Base-by-base conservation (phyloP, 495 filamentous ascomycete genomes). In the Gamarada debralockiae region DNA sequence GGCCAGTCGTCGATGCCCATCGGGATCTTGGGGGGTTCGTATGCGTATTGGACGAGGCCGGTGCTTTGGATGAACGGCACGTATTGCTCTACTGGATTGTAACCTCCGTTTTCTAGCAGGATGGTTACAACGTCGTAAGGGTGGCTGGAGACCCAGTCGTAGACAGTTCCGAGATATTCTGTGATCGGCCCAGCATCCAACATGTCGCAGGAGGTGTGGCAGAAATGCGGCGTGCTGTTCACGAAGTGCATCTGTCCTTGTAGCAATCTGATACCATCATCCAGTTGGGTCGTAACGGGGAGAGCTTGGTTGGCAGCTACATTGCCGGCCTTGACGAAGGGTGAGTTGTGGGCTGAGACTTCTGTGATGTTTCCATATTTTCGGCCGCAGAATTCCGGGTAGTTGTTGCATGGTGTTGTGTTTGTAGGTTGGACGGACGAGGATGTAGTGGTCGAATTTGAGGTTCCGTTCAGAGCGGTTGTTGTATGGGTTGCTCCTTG, bases 191-290 rank as follows among this genome's bases (percentile, higher is more conserved):
- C 92, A 6, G 80, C 85, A 58, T 96, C 82, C 17, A 97, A 77
- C 12, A 96, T 65, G 52, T 90, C 79, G 72, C 91, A 97, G 50
- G 73, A 81, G n/a, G 87, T 87, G 65, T 95, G 88, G 67, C 76
- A 80, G 52, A 81, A 80, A 65, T 95, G 90, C 2, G 82, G 56
- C 0, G 48, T 55, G 20, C 43, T 36, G 38, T 59, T 59, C 2
- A 55, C 38, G 23, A 56, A 58, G 31, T 65, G 62, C 27, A 60
- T 83, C 70, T 97, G 89, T 22, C 83, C 90, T 75, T 96, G 90
- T n/a, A 97, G 79, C 77, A 95, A 90, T 41, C 92, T 86, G 56
- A 96, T 74, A 14, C 92, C 92, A 60, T 97, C 92, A 63, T 96
- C 80, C 24, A 97, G 71, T 70, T 97, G 92, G 38, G 78, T 67